Base-by-base conservation (phyloP, 495 filamentous ascomycete genomes). In the Poronia punctata region DNA sequence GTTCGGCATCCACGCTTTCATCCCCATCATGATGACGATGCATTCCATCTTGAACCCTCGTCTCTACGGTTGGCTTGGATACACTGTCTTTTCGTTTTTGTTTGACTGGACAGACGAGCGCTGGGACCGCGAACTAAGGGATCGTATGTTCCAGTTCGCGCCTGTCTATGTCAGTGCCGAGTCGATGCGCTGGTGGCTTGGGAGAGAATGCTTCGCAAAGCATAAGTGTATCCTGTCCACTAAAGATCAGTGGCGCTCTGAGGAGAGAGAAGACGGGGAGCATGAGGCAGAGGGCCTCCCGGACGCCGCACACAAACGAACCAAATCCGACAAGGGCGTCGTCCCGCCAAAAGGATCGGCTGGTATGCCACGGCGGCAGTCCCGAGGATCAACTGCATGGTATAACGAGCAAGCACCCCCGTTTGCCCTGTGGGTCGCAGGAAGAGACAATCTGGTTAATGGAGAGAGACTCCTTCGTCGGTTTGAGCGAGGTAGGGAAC, bases 151-250 rank as follows among this genome's bases (percentile, higher is more conserved):
- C 60, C 84, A 88, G 52, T 96, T 94, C 46, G 79, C 85, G 2
- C 90, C 90, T 3, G 85, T 93, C 2, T 95, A 90, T 53, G 86
- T 95, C 18, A 85, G 80, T 43, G 78, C 86, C 5, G 90, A 97
- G 66, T 82, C 78, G 16, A 95, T 97, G 83, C 74, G 86, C 0
- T 97, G 90, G 92, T 97, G 90, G 90, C 71, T 97, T 1, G 92
- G 92, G 0, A 64, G 83, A 1, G 87, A 93, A 51, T 86, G 88
- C 48, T 97, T 97, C 57, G 87, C 92, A 0, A 83, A 72, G 46
- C 88, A 96, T 45, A 84, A 84, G 59, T 97, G 92, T 59, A 94
- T 97, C 36, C 70, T 97, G 7, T 71, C 84, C 4, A 90, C 88
- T 3, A 69, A 74, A 22, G 82, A 88, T 44, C 78, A 86, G 43